Evolutionary conservation across 345 rosid species (phyloP).

Genomic region (Syzygium jambos): DNA sequence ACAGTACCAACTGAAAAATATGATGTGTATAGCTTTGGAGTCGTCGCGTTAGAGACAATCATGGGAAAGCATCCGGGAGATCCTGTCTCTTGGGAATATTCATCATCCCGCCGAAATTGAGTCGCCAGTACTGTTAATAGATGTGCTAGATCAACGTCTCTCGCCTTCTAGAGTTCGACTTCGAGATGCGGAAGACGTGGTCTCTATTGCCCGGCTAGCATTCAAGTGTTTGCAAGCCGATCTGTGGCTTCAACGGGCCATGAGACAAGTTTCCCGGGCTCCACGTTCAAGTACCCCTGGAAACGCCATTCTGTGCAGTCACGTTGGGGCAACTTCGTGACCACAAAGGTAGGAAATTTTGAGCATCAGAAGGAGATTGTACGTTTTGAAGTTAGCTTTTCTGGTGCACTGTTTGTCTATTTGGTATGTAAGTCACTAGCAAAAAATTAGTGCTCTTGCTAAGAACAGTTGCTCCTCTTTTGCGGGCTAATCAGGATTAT

Average conservation of each 20-base stretch:
- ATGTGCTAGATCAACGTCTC: neutral
- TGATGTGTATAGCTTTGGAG: neutral
- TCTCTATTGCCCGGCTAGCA: neutral
- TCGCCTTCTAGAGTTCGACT: neutral
- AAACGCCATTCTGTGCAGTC: neutral
- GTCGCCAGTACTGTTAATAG: neutral
- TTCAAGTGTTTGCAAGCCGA: neutral
- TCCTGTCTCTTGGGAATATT: neutral
- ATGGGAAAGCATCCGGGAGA: neutral
- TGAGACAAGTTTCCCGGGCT: neutral
- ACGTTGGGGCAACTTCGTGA: neutral
- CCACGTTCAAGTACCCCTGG: neutral
- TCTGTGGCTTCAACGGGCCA: neutral
- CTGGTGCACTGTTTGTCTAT: neutral
- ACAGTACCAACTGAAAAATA: neutral
- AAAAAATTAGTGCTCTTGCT: neutral
- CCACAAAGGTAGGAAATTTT: neutral
- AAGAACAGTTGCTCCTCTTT: neutral
- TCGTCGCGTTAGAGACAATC: neutral
- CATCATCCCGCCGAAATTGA: neutral
- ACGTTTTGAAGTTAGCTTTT: neutral
- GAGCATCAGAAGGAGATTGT: neutral
- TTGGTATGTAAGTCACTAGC: neutral
- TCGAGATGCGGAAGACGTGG: neutral
- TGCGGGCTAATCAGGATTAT: neutral